phyloP scores from a whole-genome alignment of 2,329 filamentous ascomycete genomes.

The Orbilia javanica region DNA sequence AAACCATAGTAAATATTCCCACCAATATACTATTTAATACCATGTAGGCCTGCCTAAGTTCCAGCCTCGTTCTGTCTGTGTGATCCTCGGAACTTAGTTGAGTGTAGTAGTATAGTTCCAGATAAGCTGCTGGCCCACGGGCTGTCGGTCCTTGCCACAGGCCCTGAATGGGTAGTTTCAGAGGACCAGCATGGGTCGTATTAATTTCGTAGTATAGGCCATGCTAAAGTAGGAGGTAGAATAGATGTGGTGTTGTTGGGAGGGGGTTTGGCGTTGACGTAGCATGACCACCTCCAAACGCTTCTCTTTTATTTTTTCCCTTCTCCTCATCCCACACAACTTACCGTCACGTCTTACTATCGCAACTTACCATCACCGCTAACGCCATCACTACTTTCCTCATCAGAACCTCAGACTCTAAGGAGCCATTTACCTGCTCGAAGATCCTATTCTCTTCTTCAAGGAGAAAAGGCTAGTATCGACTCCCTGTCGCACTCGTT shows the following conservation, averaged over 20 bases:
- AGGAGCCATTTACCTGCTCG: background rate
- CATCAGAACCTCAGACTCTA: background rate
- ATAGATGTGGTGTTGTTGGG: background rate
- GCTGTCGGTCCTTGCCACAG: no score
- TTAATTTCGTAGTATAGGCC: no score
- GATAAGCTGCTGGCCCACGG: no score
- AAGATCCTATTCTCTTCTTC: background rate
- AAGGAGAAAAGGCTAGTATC: background rate
- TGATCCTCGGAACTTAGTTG: no score
- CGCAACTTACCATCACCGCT: background rate
- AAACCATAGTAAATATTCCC: no score
- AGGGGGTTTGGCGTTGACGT: background rate
- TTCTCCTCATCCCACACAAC: background rate
- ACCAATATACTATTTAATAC: no score
- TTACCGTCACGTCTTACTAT: background rate
- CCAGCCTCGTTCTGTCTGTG: no score
- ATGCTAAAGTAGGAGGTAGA: background rate
- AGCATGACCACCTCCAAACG: background rate
- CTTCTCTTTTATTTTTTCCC: background rate
- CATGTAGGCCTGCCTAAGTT: no score
- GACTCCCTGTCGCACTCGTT: constrained; percentile 12
- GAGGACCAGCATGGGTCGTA: no score
- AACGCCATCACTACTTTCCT: background rate
- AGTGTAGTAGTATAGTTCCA: no score
- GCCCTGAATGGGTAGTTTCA: no score